Percentiles rank a stretch among this genome's conserved stretches.
These are phyloP conservation scores for Elsinoe batatas DNA, from an alignment of 2,329 filamentous ascomycete species.

Conservation along the genomic window DNA sequence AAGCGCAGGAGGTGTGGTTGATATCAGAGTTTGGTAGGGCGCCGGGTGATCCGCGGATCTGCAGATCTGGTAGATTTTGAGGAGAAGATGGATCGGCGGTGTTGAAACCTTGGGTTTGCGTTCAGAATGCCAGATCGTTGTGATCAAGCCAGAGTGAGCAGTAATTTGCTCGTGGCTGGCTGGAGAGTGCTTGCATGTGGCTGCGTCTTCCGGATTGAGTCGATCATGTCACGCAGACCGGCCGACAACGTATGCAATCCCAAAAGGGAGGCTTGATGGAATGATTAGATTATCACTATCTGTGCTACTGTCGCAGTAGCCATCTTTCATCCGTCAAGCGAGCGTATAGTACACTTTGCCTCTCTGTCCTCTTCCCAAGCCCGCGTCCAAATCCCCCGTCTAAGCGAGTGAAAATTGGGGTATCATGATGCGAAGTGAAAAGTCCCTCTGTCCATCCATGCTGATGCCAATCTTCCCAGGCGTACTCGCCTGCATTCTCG, in stretches of 20 bases:
- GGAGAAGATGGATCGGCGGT: too few species aligned
- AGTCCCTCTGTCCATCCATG: neutral
- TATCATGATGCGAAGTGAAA: constrained; percentile 10
- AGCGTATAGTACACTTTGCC: neutral
- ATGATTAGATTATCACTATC: constrained; percentile 8
- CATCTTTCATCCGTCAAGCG: neutral
- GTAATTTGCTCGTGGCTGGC: too few species aligned
- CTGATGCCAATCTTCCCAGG: neutral
- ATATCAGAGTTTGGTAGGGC: neutral
- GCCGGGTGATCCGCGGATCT: neutral
- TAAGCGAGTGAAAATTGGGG: constrained; percentile 6
- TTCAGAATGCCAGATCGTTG: too few species aligned
- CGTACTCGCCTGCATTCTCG: neutral
- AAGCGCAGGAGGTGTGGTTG: neutral
- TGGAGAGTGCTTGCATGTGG: too few species aligned
- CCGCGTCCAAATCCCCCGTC: neutral
- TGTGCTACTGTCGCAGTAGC: neutral
- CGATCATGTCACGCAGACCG: neutral
- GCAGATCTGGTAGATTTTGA: neutral
- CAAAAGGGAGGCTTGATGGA: constrained; percentile 5
- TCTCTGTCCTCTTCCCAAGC: neutral
- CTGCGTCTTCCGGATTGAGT: too few species aligned
- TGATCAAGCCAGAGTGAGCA: too few species aligned
- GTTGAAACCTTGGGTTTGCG: too few species aligned
- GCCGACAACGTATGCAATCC: neutral